A percentile compares a stretch with the other conserved stretches of the same genome.
Evolutionary conservation across 1,139 yeast species (phyloP).

Genomic region (Taphrina populina): DNA sequence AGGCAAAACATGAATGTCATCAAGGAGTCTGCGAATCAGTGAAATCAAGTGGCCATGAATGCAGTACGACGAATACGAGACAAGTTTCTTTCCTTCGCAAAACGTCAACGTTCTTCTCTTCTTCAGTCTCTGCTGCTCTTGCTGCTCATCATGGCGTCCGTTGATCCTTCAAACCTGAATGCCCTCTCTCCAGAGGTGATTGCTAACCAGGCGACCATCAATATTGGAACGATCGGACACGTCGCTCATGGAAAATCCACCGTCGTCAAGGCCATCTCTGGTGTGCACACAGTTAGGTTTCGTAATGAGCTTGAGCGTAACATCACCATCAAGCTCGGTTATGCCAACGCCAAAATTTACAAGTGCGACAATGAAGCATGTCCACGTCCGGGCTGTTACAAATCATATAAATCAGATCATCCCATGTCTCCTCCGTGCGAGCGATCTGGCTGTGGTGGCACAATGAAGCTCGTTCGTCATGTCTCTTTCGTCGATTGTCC

Average conservation of each 20-base stretch:
- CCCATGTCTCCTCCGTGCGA: slow-evolving; percentile 92
- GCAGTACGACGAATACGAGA: too few relatives aligned
- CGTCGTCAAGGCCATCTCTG: slow-evolving; percentile 97
- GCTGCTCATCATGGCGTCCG: slow-evolving; percentile 24
- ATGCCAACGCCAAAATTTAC: slow-evolving; percentile 97
- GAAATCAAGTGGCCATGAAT: too few relatives aligned
- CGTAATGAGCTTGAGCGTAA: slow-evolving; percentile 73
- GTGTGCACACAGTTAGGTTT: slow-evolving; percentile 98
- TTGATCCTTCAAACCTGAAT: slow-evolving; percentile 33
- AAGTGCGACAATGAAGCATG: slow-evolving; percentile 83
- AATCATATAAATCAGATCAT: slow-evolving; percentile 89
- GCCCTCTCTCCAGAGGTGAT: slow-evolving; percentile 34
- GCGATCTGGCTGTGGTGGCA: slow-evolving; percentile 71
- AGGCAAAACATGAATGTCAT: too few relatives aligned
- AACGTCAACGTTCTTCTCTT: too few relatives aligned
- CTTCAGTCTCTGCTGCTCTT: too few relatives aligned
- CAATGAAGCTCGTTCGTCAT: slow-evolving; percentile 87
- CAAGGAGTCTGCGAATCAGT: too few relatives aligned
- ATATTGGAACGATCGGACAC: slow-evolving; percentile 98
- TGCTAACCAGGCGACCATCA: slow-evolving; percentile 92
- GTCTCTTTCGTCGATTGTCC: slow-evolving; percentile 99
- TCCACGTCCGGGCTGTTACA: slow-evolving; percentile 94
- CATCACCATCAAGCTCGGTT: slow-evolving; percentile 96
- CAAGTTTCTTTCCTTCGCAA: too few relatives aligned
- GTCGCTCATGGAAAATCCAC: slow-evolving; percentile 99